Conservation (phyloP, 306 rosid species). For the Potentilla sterilis region DNA sequence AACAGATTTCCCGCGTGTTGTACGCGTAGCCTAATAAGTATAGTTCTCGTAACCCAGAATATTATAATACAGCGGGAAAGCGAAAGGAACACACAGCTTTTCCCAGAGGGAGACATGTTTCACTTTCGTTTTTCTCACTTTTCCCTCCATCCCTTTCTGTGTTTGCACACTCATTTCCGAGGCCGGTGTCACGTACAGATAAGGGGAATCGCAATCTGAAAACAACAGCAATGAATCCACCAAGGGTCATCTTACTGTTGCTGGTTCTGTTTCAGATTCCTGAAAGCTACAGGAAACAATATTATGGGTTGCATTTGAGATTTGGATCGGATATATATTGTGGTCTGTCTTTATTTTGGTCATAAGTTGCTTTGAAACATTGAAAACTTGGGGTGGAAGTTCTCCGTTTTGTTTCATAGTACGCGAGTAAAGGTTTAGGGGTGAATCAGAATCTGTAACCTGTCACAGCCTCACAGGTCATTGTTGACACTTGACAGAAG, state of each 20-base stretch:
- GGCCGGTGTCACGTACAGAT: background rate
- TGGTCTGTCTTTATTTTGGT: background rate
- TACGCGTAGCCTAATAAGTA: constrained; percentile 19
- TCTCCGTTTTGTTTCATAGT: constrained; percentile 4
- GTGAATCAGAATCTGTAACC: constrained; percentile 10
- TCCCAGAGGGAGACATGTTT: background rate
- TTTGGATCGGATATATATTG: background rate
- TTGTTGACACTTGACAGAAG: background rate
- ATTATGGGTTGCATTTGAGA: background rate
- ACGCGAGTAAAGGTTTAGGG: background rate
- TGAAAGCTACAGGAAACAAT: background rate
- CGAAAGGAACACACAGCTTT: constrained; percentile 2
- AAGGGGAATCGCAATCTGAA: background rate
- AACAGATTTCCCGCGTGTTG: constrained; percentile 21
- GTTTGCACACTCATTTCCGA: background rate
- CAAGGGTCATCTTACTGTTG: background rate
- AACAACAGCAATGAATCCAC: background rate
- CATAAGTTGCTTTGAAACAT: background rate
- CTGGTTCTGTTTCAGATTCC: background rate
- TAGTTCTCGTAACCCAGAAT: background rate
- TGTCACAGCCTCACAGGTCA: background rate
- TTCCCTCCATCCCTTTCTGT: background rate
- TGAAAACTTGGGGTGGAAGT: background rate
- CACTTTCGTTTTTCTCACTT: background rate
- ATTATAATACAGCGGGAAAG: constrained; percentile 4